Conservation (phyloP, 78 protist genomes). For the Dictyostelium brefeldianum region DNA sequence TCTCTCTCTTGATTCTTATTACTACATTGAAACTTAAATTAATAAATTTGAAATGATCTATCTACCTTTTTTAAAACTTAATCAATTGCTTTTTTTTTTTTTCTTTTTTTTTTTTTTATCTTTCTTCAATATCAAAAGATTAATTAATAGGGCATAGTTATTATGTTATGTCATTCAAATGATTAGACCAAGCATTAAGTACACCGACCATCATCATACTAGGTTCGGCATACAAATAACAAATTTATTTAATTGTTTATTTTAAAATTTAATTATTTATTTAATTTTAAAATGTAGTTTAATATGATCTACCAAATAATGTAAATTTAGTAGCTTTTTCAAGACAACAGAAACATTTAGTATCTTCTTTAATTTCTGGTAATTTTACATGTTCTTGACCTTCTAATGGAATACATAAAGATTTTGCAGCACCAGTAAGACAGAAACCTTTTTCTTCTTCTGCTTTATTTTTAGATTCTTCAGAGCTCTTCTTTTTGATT, state of each 20-base stretch:
- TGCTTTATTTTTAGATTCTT: slow-evolving; percentile 60
- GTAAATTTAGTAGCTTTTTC: slow-evolving; percentile 64
- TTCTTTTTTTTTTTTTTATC: neutral
- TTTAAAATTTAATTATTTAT: neutral
- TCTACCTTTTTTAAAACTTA: too few species aligned
- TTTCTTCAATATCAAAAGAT: too few species aligned
- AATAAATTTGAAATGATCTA: too few species aligned
- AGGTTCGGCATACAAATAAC: too few species aligned
- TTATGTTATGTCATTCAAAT: neutral
- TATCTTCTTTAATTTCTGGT: slow-evolving; percentile 70
- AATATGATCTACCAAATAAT: slow-evolving; percentile 84
- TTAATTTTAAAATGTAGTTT: neutral
- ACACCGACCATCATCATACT: slow-evolving; percentile 29
- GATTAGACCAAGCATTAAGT: slow-evolving; percentile 13
- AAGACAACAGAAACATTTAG: slow-evolving; percentile 80
- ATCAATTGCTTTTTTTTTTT: neutral
- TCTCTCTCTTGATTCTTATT: too few species aligned
- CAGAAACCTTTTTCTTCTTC: slow-evolving; percentile 81
- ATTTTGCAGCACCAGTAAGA: slow-evolving; percentile 94
- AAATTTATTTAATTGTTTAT: too few species aligned
- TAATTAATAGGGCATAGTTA: too few species aligned
- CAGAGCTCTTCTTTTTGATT: slow-evolving; percentile 88
- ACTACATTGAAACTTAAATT: too few species aligned
- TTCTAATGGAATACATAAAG: slow-evolving; percentile 94
- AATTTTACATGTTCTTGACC: slow-evolving; percentile 42